Evolutionary conservation across 169 alveolate species (phyloP), one percentile per base, ranked within the genome.

Genomic region (Plasmodium chabaudi): DNA sequence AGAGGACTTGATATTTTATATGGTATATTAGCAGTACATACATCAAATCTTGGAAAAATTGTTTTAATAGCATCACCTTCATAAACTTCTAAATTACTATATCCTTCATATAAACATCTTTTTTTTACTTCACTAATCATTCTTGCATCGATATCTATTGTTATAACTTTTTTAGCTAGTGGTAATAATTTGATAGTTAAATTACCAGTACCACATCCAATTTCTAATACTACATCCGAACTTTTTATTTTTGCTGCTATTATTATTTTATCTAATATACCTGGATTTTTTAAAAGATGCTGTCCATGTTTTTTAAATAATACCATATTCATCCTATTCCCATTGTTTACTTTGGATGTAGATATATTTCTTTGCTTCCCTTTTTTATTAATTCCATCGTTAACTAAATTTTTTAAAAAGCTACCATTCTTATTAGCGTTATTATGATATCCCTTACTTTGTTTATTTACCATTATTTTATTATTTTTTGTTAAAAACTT

Each of bases 141-240:
- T 73, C 99, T 94, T 27, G 99, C 97, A 91, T 99, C 99, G 7
- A 99, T 96, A 91, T 99, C 99, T 44, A 98, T 93, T 23, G 99
- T 99, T 56, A 98, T 97, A n/a, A 98, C 99, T 79, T 96, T 96
- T 92, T 98, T 97, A 3, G 99, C 99, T 74, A 96, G 93, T 74
- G 98, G 99, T 67, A 98, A 94, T 47, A 99, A 94, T 27, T 99
- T 92, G 92, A 97, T 94, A 4, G 99, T 99, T 90, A 98, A 88
- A 92, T 99, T 98, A 1, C 99, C 99, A 17, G 99, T 97, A 27
- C 99, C 99, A 57, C 99, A 99, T 17, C 99, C 99, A 15, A 99
- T 98, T 95, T 99, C 99, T 53, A 98, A 92, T 1, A 98, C 99
- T 9, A 97, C 96, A 93, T 99, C 99, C 5, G 99, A 96, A 12